Base-by-base conservation (phyloP, 768 basidiomycete species). In the Cystoderma amianthinum region DNA sequence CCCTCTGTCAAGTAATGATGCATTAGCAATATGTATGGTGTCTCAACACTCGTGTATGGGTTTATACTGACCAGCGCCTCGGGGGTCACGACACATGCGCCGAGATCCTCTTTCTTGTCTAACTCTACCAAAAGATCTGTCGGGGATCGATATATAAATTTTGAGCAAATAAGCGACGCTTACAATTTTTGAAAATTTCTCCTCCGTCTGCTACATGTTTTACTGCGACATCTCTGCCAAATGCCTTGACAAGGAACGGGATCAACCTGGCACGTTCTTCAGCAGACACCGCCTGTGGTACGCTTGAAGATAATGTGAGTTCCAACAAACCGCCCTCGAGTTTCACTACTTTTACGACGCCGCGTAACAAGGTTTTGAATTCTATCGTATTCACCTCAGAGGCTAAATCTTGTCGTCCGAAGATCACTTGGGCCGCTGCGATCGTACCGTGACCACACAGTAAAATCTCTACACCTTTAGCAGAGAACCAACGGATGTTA, bases 361-460 rank as follows among this genome's bases (percentile, higher is more conserved):
- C 56, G 4, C 44, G 56, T 9, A 36, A 37, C 1, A n/a, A 9
- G 13, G 57, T 65, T 37, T 61, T 56, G 20, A 69, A 63, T 28
- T 62, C 59, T 15, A 69, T 49, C 5, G 50, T 50, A n/a, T 62
- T 53, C 4, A 62, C 58, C 6, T 51, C 48, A 5, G 49, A 48
- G 12, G 43, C 39, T 9, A 58, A 56, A 15, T 56, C 39, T 24
- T 59, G 59, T 0, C 51, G 43, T 3, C 53, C 52, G 34, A 69
- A 69, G 10, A 77, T 49, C 2, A 60, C 62, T 39, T 65, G 58
- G 1, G 68, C 63, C 17, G 71, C 61, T 2, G 71, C 74, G 9
- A 78, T 49, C 2, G 63, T 63, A 15, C 55, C 71, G 49, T 73
- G 69, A n/a, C 67, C 64, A 39, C 70, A 71, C n/a, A 70, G 42